A percentile compares a stretch with the other conserved stretches of the same genome.
phyloP scores from a whole-genome alignment of 345 rosid species.

The Erysimum cheiranthoides region DNA sequence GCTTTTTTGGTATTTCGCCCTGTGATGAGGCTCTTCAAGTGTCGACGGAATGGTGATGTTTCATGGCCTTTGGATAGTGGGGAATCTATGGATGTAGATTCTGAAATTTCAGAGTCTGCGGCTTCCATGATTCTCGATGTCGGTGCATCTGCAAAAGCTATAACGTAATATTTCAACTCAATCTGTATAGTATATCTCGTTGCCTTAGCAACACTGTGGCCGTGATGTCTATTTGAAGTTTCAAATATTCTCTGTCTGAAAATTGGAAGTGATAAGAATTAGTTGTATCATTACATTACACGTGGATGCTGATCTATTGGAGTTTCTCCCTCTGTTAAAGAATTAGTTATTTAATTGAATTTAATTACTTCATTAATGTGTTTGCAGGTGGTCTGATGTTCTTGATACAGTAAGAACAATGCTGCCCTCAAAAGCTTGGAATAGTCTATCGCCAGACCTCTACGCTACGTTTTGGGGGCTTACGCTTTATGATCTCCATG shows the following conservation, averaged over 20 bases:
- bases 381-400: slow-evolving; percentile 95
- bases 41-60: slow-evolving; percentile 65
- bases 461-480: slow-evolving; percentile 99
- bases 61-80: slow-evolving; percentile 87
- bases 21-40: slow-evolving; percentile 93
- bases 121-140: slow-evolving; percentile 64
- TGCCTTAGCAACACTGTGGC: slow-evolving; percentile 28
- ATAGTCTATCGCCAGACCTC: slow-evolving; percentile 98
- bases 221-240: slow-evolving; percentile 6
- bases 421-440: slow-evolving; percentile 98
- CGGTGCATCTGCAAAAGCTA: slow-evolving; percentile 61
- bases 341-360: background rate
- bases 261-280: slow-evolving; percentile 18
- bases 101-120: slow-evolving; percentile 54
- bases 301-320: slow-evolving; percentile 8
- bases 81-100: slow-evolving; percentile 48
- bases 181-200: slow-evolving; percentile 27
- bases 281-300: slow-evolving; percentile 9
- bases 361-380: slow-evolving; percentile 8
- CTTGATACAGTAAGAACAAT: slow-evolving; percentile 84
- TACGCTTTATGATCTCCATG: slow-evolving; percentile 94
- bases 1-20: slow-evolving; percentile 98
- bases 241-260: slow-evolving; percentile 32
- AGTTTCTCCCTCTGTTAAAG: slow-evolving; percentile 16
- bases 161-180: slow-evolving; percentile 54